These are phyloP conservation scores for Castanopsis chinensis DNA, from an alignment of 306 rosid species.

Conservation along the genomic window DNA sequence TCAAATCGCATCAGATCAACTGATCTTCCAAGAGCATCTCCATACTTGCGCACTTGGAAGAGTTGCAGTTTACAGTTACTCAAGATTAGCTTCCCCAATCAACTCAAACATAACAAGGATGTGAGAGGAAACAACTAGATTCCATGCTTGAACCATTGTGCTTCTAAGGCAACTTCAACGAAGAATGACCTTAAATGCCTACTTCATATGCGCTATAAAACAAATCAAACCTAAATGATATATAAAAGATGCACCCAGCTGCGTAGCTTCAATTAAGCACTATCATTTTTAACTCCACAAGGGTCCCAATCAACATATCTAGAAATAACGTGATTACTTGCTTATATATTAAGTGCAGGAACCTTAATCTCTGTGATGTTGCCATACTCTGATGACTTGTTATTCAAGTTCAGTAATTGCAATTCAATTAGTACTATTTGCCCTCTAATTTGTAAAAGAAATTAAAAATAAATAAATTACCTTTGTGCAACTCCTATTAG, in stretches of 20 bases:
- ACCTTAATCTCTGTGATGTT: background rate
- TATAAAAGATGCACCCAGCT: background rate
- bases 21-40: constrained; percentile 63
- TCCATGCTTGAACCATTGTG: background rate
- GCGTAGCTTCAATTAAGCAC: background rate
- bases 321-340: no score
- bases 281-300: background rate
- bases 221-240: background rate
- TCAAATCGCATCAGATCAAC: constrained; percentile 42
- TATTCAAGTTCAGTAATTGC: background rate
- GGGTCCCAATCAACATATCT: no score
- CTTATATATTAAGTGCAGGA: background rate
- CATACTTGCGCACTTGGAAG: constrained; percentile 63
- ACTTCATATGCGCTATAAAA: no score
- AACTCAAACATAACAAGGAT: background rate
- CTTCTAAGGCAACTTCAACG: background rate
- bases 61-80: constrained; percentile 10
- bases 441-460: background rate
- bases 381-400: background rate
- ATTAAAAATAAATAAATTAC: constrained; percentile 27
- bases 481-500: constrained; percentile 61
- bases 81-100: constrained; percentile 1
- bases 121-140: background rate
- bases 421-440: background rate
- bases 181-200: background rate